Evolutionary conservation across 2,329 filamentous ascomycete species (phyloP), one percentile per base, ranked within the genome.

Genomic region (Colletotrichum chlorophyti): DNA sequence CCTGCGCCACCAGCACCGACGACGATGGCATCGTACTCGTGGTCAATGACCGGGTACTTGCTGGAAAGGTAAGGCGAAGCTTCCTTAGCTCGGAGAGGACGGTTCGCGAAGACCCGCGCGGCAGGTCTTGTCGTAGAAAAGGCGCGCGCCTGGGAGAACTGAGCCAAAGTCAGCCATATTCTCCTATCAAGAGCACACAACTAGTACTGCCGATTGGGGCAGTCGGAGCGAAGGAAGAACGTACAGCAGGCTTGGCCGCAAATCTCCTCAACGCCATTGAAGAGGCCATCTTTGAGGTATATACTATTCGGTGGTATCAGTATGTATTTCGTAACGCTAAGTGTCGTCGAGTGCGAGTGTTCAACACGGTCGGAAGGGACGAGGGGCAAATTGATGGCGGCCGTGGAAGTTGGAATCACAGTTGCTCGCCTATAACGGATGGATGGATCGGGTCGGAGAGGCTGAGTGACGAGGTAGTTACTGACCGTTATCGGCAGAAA

Each of bases 21-120:
- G 61, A 99, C 95, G 68, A 99, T 83, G 63, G 94, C 94, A 90
- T 98, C 95, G 79, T 97, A 98, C 79, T 98, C 93, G 79, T 99
- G 95, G 76, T 98, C 95, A 76, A 99, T 93, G 69, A 99, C 91
- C 47, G 93, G 91, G 77, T 99, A 98, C 79, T 97, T 95, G 76
- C 83, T 89, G 76, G 88, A 91, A 69, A 97, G 85, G 72, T 91
- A 91, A 43, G 91, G 88, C 63, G 91, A 91, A 27, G 93, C 93
- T 82, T 97, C 93, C 82, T 96, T 97, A 57, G 94, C 95, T 75
- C 93, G 89, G 65, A 98, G 83, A 66, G 91, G 91, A 67, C 88
- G 86, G 77, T 90, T 94, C 69, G 90, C 88, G 74, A 96, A 91
- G 74, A 98, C 91, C 75, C 90, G 88, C 71, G 92, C 91, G 69